A percentile compares a stretch with the other conserved stretches of the same genome.
phyloP scores from a whole-genome alignment of 331 rosid genomes.

The Malus hybrid region DNA sequence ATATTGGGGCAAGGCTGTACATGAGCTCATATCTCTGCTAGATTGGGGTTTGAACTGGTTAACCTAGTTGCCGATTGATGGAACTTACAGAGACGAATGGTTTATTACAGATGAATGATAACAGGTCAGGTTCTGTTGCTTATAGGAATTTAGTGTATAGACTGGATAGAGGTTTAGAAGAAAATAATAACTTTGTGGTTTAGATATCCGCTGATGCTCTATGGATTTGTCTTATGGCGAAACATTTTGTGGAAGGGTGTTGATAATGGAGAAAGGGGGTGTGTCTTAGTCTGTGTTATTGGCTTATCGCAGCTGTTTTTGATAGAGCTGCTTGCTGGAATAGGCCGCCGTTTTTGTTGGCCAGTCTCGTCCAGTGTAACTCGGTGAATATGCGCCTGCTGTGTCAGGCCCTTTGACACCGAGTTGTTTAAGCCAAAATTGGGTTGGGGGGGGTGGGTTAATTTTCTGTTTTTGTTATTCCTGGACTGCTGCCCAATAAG shows the following conservation, averaged over 20 bases:
- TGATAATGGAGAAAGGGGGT: conserved; percentile 18
- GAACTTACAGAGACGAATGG: not conserved
- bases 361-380: conserved; percentile 38
- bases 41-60: conserved; percentile 6
- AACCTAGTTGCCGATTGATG: not conserved
- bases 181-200: not conserved
- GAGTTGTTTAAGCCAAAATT: conserved; percentile 10
- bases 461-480: conserved; percentile 3
- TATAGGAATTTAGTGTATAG: conserved; percentile 34
- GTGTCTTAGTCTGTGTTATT: conserved; percentile 18
- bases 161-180: conserved; percentile 15
- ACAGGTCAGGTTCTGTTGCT: conserved; percentile 18
- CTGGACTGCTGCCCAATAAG: conserved; percentile 39
- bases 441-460: not conserved
- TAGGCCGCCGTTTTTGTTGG: conserved; percentile 63
- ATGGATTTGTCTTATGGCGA: conserved; percentile 5
- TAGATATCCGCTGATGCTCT: conserved; percentile 22
- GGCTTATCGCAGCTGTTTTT: conserved; percentile 24
- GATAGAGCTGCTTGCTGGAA: conserved; percentile 36
- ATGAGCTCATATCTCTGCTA: conserved; percentile 63
- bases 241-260: conserved; percentile 22
- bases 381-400: not conserved
- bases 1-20: conserved; percentile 71
- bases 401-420: not conserved
- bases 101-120: conserved; percentile 5